Base-by-base conservation (phyloP, 2,329 filamentous ascomycete genomes). In the Exophiala alcalophila region DNA sequence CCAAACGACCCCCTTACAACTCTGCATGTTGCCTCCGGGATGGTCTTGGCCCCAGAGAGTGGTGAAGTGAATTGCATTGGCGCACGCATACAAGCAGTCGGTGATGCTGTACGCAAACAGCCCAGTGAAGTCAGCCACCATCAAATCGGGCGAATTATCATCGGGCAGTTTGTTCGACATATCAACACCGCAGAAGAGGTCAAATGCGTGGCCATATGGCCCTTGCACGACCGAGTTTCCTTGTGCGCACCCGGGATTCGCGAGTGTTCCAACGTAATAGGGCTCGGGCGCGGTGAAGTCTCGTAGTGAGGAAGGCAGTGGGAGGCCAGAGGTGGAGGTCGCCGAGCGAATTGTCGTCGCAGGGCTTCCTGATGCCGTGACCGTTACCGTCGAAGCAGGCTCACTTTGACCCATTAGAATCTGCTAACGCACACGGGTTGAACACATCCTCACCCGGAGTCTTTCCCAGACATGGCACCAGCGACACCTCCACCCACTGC, bases 401-500 rank as follows among this genome's bases (percentile, higher is more conserved):
- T 16, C 28, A 29, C 28, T 38, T n/a, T n/a, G n/a, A n/a, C n/a
- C n/a, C n/a, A n/a, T n/a, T n/a, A n/a, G n/a, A n/a, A n/a, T n/a
- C n/a, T n/a, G n/a, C n/a, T n/a, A n/a, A n/a, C n/a, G n/a, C n/a
- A n/a, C n/a, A n/a, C n/a, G n/a, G n/a, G n/a, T n/a, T n/a, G 15
- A 19, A 5, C 8, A 23, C 9, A 12, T 16, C 8, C 27, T 41
- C 27, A 50, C 34, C 15, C 25, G 12, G 34, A 35, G n/a, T 45
- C 15, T n/a, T 45, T 33, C 8, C 37, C 32, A 9, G 48, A 51
- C 38, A 48, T 27, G 12, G 44, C 40, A 21, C 48, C 48, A 4
- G 32, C 48, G 14, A 51, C 44, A 15, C 48, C 40, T 14, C 48
- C 48, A n/a, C 48, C 48, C 7, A 51, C 48, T 19, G 37, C 48